Base-by-base conservation (phyloP, 2,329 filamentous ascomycete species). In the Didymella lethalis region DNA sequence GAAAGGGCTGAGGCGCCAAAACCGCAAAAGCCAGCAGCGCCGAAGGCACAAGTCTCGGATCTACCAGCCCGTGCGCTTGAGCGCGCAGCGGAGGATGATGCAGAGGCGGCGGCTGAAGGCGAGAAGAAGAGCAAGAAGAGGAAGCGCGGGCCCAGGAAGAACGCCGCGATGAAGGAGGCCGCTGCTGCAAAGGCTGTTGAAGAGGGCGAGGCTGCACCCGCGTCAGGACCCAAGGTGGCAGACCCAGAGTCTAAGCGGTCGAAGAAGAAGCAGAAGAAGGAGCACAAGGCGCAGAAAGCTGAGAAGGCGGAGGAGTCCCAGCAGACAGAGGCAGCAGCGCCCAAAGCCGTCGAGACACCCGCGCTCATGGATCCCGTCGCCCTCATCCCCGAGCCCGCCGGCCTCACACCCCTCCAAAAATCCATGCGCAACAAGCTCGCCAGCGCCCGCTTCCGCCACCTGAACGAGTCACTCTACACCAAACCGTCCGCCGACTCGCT, bases 381-480 rank as follows among this genome's bases (percentile, higher is more conserved):
- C 28, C 68, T 75, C 44, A 70, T 75, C 25, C 73, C 64, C 49
- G 69, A 77, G 48, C 77, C 79, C 16, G 74, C 81, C 20, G 92
- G 91, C 68, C 86, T 99, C 71, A 99, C 95, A 0, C 93, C 95
- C 3, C 88, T 99, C 56, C 95, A 99, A 82, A 88, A 90, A 54
- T 88, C 92, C 3, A 99, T 99, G 95, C 89, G 92, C 62, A 90
- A 93, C 74, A 99, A 99, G 82, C 88, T 99, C 63, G 85, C 96
- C 63, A 96, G 93, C 10, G 93, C 95, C 1, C 93, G 95, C 58
- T 99, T 99, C 85, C 92, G 95, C 64, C 93, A 98, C 78, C 88
- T 99, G 62, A 99, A 99, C 78, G 91, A 99, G 81, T 94, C 92
- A 0, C 88, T 99, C 14, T 99, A 99, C 81, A 98, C 94, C 4